phyloP scores from a whole-genome alignment of 768 basidiomycete species.

The Mycena filopes region DNA sequence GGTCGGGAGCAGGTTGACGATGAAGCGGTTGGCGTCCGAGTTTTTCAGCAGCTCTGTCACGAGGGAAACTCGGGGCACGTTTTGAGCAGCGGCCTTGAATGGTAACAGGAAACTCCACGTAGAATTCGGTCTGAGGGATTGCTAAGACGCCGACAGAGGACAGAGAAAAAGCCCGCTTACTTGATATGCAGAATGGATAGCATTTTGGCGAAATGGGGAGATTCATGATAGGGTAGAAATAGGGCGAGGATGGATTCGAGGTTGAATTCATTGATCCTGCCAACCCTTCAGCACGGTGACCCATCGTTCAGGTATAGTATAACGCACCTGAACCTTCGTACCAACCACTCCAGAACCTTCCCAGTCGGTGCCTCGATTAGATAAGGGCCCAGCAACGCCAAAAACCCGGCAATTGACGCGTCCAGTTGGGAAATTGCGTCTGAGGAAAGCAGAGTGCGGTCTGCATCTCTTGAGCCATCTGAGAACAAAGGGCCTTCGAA shows the following conservation, averaged over 20 bases:
- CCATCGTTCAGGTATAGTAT: background rate
- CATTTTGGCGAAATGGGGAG: slow-evolving; percentile 94
- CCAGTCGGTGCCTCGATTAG: slow-evolving; percentile 83
- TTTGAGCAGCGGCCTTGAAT: slow-evolving; percentile 81
- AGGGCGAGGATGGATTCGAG: slow-evolving; percentile 78
- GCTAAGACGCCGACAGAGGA: slow-evolving; percentile 7
- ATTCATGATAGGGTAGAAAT: slow-evolving; percentile 95
- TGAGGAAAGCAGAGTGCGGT: slow-evolving; percentile 78
- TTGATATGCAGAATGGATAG: slow-evolving; percentile 84
- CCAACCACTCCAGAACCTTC: slow-evolving; percentile 94
- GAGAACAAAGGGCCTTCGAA: slow-evolving; percentile 85
- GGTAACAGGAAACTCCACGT: slow-evolving; percentile 76
- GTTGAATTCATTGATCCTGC: slow-evolving; percentile 94
- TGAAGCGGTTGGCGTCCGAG: slow-evolving; percentile 76
- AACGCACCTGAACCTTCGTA: slow-evolving; percentile 87
- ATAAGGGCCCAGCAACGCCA: slow-evolving; percentile 81
- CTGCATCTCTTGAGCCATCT: slow-evolving; percentile 75
- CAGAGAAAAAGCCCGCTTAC: slow-evolving; percentile 46
- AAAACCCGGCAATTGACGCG: slow-evolving; percentile 64
- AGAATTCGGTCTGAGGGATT: slow-evolving; percentile 61
- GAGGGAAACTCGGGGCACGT: slow-evolving; percentile 76
- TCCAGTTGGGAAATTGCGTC: slow-evolving; percentile 77
- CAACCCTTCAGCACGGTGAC: slow-evolving; percentile 14
- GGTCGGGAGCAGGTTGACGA: slow-evolving; percentile 70
- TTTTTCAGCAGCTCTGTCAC: slow-evolving; percentile 82